phyloP scores from a whole-genome alignment of 768 basidiomycete genomes.

The Hydnum rufescens region DNA sequence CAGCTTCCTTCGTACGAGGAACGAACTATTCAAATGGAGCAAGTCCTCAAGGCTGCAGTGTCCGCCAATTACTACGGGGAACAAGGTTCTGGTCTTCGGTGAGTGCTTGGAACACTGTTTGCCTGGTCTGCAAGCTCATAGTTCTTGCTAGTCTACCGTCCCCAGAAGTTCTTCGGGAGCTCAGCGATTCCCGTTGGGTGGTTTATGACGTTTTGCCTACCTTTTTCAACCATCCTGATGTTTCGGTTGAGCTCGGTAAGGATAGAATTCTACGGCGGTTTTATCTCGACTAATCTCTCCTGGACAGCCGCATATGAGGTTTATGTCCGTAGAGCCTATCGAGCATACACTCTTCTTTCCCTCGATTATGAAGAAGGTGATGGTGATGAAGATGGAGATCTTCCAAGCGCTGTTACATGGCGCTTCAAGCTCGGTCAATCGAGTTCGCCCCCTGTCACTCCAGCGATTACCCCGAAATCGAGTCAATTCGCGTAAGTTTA shows the following conservation, averaged over 20 bases:
- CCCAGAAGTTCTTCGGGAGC: slow-evolving; percentile 70
- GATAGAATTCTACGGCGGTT: slow-evolving; percentile 8
- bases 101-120: slow-evolving; percentile 11
- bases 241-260: slow-evolving; percentile 66
- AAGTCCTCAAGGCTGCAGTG: slow-evolving; percentile 75
- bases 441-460: slow-evolving; percentile 71
- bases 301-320: slow-evolving; percentile 76
- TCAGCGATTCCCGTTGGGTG: slow-evolving; percentile 89
- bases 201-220: slow-evolving; percentile 93
- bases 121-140: slow-evolving; percentile 11
- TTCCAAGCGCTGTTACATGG: slow-evolving; percentile 71
- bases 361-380: slow-evolving; percentile 94
- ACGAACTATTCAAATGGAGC: slow-evolving; percentile 82
- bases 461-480: slow-evolving; percentile 27
- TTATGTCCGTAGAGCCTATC: slow-evolving; percentile 88
- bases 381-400: slow-evolving; percentile 61
- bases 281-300: background rate
- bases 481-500: slow-evolving; percentile 4
- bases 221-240: slow-evolving; percentile 80
- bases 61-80: slow-evolving; percentile 82
- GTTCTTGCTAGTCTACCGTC: slow-evolving; percentile 44
- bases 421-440: slow-evolving; percentile 86
- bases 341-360: slow-evolving; percentile 76
- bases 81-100: slow-evolving; percentile 42
- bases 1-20: slow-evolving; percentile 97